phyloP scores from a whole-genome alignment of 441 rosid genomes.

The Jatropha multifida region DNA sequence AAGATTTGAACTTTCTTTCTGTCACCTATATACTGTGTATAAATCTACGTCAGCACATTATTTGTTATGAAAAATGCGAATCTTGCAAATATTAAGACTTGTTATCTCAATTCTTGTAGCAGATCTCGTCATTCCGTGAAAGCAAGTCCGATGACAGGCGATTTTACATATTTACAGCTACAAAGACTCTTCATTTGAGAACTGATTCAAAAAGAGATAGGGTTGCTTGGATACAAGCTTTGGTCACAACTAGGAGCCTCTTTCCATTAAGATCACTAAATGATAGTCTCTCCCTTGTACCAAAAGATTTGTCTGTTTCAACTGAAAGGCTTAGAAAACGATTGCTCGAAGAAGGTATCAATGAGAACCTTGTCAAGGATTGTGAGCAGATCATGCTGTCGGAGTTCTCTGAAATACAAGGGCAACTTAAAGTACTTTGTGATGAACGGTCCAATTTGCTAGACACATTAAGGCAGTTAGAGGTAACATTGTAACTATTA shows the following conservation, averaged over 20 bases:
- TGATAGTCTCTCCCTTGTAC: slow-evolving; percentile 51
- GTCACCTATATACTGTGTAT: slow-evolving; percentile 12
- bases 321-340: slow-evolving; percentile 67
- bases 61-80: slow-evolving; percentile 1
- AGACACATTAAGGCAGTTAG: slow-evolving; percentile 73
- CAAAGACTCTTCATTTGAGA: slow-evolving; percentile 91
- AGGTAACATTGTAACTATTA: slow-evolving; percentile 45
- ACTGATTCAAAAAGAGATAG: slow-evolving; percentile 81
- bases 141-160: slow-evolving; percentile 91
- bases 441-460: slow-evolving; percentile 72
- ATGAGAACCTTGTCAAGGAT: slow-evolving; percentile 67
- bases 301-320: slow-evolving; percentile 63
- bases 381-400: slow-evolving; percentile 86
- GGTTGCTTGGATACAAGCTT: slow-evolving; percentile 90
- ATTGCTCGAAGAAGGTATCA: slow-evolving; percentile 62
- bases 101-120: slow-evolving; percentile 32
- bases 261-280: slow-evolving; percentile 56
- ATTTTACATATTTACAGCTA: slow-evolving; percentile 89
- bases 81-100: slow-evolving; percentile 7
- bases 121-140: slow-evolving; percentile 96
- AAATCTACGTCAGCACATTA: neutral
- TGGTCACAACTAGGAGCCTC: slow-evolving; percentile 63
- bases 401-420: slow-evolving; percentile 75
- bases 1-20: slow-evolving; percentile 2
- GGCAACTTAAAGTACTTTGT: slow-evolving; percentile 60